Percentiles rank a stretch among this genome's conserved stretches.
Evolutionary conservation across 225 moss, liverwort and hornwort species (phyloP).

Genomic region (Takakia lepidozioides): DNA sequence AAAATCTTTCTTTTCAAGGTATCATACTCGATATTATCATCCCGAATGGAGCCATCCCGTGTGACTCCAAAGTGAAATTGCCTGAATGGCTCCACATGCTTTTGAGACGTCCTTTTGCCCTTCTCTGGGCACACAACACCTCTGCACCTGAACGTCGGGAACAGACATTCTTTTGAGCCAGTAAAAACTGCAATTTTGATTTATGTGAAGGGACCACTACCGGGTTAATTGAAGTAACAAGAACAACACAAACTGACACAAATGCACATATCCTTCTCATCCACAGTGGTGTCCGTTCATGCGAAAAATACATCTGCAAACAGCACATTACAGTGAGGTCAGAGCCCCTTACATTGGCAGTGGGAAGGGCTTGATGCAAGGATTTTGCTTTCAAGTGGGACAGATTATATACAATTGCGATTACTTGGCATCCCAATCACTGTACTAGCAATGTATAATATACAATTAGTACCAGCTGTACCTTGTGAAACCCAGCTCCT

Average conservation of each 20-base stretch:
- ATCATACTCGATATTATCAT: slow-evolving; percentile 54
- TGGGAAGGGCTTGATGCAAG: too few relatives aligned
- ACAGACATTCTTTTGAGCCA: neutral
- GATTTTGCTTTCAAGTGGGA: neutral
- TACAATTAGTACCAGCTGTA: slow-evolving; percentile 30
- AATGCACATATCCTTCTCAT: neutral
- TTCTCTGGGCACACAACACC: slow-evolving; percentile 14
- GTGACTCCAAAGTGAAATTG: slow-evolving; percentile 14
- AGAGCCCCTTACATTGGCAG: too few relatives aligned
- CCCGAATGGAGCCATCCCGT: slow-evolving; percentile 33
- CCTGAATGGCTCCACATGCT: slow-evolving; percentile 55
- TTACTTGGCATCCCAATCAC: slow-evolving; percentile 14
- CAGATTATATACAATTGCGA: neutral
- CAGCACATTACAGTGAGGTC: too few relatives aligned
- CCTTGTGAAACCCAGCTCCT: too few relatives aligned
- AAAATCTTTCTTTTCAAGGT: slow-evolving; percentile 40
- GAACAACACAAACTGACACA: neutral
- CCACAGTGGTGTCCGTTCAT: too few relatives aligned
- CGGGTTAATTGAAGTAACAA: too few relatives aligned
- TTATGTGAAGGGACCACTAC: neutral
- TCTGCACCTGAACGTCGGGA: slow-evolving; percentile 16
- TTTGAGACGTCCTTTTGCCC: too few relatives aligned
- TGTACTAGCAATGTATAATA: too few relatives aligned
- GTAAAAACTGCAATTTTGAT: neutral
- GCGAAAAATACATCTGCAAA: neutral